Base-by-base conservation (phyloP, 768 basidiomycete species). In the Rhizopogon vesiculosus region DNA sequence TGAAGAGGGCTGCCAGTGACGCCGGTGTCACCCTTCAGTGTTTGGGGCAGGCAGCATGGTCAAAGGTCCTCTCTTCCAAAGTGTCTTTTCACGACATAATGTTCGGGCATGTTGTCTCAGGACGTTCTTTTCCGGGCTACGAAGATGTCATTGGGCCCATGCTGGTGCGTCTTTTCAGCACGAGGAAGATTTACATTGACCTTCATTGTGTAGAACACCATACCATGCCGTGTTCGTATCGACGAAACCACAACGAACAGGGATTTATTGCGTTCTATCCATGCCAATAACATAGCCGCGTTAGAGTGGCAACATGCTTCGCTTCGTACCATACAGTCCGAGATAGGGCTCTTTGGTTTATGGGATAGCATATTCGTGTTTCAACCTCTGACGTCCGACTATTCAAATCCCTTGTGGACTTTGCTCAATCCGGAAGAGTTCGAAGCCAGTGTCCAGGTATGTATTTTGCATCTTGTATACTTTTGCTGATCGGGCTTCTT, bases 61-160 rank as follows among this genome's bases (percentile, higher is more conserved):
- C 65, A 3, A 72, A 68, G 54, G 54, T 64, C 16, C 49, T 73
- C 8, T 63, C 67, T 19, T 57, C 54, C 1, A 33, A 65, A 19
- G 46, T 53, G 16, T 54, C 59, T 19, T 64, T 62, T 19, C 42
- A 53, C 6, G 78, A 80, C 56, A 63, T 77, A 22, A 69, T 79
- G 13, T 80, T 79, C 54, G 78, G 78, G 0, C 75, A 77, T 45
- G 74, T 76, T 16, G 67, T 79, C 5, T 78, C 78, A 16, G 78
- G 78, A 42, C 66, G 78, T 51, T 71, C 66, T 43, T 65, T 74
- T 15, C 69, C 70, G 19, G 70, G 68, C 38, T 70, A 74, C 8
- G 78, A 79, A 59, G 64, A 71, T 9, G 75, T 78, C 2, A 70
- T 79, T 50, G 78, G 78, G 4, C 78, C 78, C 5, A 71, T 78